Conservation (phyloP, 768 basidiomycete species). For the Amanita pseudoporphyria region DNA sequence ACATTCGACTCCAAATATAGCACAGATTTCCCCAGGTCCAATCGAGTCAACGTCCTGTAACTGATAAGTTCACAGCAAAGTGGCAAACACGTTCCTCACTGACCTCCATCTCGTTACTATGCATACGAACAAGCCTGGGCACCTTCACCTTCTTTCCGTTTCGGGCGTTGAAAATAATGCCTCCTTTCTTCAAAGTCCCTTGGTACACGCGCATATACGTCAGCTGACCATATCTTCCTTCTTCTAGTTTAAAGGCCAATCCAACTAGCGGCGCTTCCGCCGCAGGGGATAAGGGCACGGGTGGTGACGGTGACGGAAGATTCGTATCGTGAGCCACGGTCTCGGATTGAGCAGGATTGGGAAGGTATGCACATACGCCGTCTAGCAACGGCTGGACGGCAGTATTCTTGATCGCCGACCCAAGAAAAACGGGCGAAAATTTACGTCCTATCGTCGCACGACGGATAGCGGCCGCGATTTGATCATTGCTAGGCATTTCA, state of each 20-base stretch:
- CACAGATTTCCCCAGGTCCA: slow-evolving; percentile 97
- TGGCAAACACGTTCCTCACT: slow-evolving; percentile 12
- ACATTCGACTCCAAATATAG: slow-evolving; percentile 98
- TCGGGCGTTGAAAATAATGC: slow-evolving; percentile 81
- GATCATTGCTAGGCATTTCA: slow-evolving; percentile 56
- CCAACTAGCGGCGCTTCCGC: slow-evolving; percentile 84
- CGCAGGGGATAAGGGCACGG: slow-evolving; percentile 72
- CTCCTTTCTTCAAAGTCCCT: slow-evolving; percentile 81
- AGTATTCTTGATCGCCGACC: slow-evolving; percentile 96
- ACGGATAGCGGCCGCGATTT: slow-evolving; percentile 79
- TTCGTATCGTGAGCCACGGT: slow-evolving; percentile 78
- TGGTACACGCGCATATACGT: slow-evolving; percentile 99
- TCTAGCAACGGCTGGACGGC: slow-evolving; percentile 91
- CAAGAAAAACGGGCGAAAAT: slow-evolving; percentile 95
- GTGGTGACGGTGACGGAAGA: slow-evolving; percentile 53
- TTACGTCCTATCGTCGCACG: slow-evolving; percentile 82
- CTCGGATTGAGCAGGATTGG: slow-evolving; percentile 72
- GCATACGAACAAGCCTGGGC: slow-evolving; percentile 93
- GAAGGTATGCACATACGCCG: slow-evolving; percentile 92
- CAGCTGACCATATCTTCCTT: slow-evolving; percentile 93
- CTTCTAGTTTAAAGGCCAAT: slow-evolving; percentile 96
- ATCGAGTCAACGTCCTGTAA: slow-evolving; percentile 81
- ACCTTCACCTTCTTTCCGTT: slow-evolving; percentile 98
- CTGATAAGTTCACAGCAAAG: background rate
- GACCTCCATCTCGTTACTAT: slow-evolving; percentile 98